A percentile compares a stretch with the other conserved stretches of the same genome.
phyloP scores from a whole-genome alignment of 2,329 filamentous ascomycete genomes.

The Colletotrichum nymphaeae region DNA sequence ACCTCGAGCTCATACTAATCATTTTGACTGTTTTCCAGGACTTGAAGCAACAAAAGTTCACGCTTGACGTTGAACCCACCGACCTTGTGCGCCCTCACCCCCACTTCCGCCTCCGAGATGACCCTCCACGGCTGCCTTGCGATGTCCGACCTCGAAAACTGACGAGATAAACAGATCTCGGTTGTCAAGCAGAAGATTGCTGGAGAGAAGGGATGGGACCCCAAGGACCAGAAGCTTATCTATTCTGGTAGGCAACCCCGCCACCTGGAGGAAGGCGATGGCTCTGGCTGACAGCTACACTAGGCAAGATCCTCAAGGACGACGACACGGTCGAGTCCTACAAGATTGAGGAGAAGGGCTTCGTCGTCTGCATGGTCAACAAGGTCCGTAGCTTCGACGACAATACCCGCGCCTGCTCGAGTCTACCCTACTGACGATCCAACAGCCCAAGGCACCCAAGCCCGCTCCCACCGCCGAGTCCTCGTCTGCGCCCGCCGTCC shows the following conservation, averaged over 20 bases:
- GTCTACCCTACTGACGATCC: slow-evolving; percentile 28
- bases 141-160: slow-evolving; percentile 38
- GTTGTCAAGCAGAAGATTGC: slow-evolving; percentile 93
- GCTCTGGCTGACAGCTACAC: slow-evolving; percentile 10
- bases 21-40: slow-evolving; percentile 67
- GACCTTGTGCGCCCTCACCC: slow-evolving; percentile 79
- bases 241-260: slow-evolving; percentile 81
- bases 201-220: slow-evolving; percentile 93
- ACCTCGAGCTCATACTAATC: slow-evolving; percentile 27
- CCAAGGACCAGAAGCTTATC: slow-evolving; percentile 92
- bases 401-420: background rate
- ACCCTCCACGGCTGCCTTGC: slow-evolving; percentile 30
- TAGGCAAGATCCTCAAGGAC: slow-evolving; percentile 98
- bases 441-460: slow-evolving; percentile 75
- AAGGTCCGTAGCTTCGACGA: slow-evolving; percentile 72
- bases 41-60: slow-evolving; percentile 98
- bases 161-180: slow-evolving; percentile 72
- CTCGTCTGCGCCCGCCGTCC: slow-evolving; percentile 66
- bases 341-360: slow-evolving; percentile 99
- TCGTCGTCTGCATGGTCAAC: slow-evolving; percentile 97
- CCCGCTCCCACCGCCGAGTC: slow-evolving; percentile 66
- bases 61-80: slow-evolving; percentile 91
- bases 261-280: background rate
- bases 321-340: slow-evolving; percentile 96
- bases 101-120: slow-evolving; percentile 37